Evolutionary conservation across 306 rosid genomes (phyloP).

Genomic region (Prunus mira): DNA sequence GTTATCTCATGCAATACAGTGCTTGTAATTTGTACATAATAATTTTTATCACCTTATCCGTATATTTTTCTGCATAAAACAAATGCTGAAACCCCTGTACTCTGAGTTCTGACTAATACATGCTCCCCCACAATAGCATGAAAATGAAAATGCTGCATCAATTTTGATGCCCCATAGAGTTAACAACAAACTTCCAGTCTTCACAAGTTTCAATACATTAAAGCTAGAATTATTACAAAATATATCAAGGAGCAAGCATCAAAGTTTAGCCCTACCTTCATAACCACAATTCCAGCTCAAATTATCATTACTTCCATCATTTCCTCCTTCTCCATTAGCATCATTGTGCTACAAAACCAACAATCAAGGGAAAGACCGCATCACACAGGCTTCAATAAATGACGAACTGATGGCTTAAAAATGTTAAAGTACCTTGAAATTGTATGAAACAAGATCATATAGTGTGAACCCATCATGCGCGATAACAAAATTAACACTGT

Average conservation of each 20-base stretch:
- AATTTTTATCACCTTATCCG: neutral
- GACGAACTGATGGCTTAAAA: slow-evolving; percentile 5
- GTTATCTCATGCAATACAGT: neutral
- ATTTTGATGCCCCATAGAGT: neutral
- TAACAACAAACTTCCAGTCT: neutral
- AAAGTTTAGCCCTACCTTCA: slow-evolving; percentile 59
- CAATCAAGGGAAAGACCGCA: slow-evolving; percentile 22
- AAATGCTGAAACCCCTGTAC: neutral
- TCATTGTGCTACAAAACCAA: slow-evolving; percentile 80
- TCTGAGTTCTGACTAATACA: neutral
- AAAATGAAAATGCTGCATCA: neutral
- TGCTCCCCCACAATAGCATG: neutral
- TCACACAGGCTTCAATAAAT: neutral
- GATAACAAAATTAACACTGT: slow-evolving; percentile 72
- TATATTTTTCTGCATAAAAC: neutral
- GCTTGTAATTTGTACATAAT: neutral
- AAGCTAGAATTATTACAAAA: neutral
- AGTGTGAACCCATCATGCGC: slow-evolving; percentile 94
- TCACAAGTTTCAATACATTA: neutral
- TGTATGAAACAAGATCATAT: slow-evolving; percentile 87
- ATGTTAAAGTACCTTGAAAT: slow-evolving; percentile 65
- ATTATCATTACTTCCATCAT: slow-evolving; percentile 83
- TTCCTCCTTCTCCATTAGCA: slow-evolving; percentile 95
- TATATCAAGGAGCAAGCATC: slow-evolving; percentile 11
- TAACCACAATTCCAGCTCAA: slow-evolving; percentile 96